Evolutionary conservation across 805 yeast species (phyloP), one percentile per base, ranked within the genome.

Genomic region (Nakazawaea sp.): DNA sequence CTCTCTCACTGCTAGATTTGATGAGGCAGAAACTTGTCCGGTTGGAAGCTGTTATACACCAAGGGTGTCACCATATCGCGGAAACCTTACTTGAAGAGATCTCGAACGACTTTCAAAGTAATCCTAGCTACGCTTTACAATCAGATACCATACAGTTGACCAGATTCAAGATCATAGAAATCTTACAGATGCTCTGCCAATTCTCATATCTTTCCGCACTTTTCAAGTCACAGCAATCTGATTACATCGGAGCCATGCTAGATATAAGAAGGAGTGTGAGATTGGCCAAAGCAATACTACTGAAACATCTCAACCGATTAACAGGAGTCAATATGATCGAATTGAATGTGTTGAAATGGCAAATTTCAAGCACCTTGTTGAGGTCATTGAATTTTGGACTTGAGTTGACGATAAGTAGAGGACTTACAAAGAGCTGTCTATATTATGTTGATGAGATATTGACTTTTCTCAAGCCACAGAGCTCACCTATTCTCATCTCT

Each of bases 361-460:
- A 52, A 18, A 52, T 72, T 2, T 52, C 68, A 0, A 41, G 40
- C 1, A 44, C 51, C 11, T 49, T 76, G 24, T 48, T 64, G 10
- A 47, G 52, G 4, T 45, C 71, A 3, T 75, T 73, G 44, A 52
- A 56, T 5, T 38, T 40, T 3, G 53, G 75, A 18, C 55, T 76
- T 17, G 52, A 60, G 3, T 47, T 61, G 1, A 61, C 66, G 36
- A 55, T 64, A 12, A 68, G 64, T 26, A 49, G 75, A 27, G 88
- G 89, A 0, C 49, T 78, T 3, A 58, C 77, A 0, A 74, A 73
- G 43, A 87, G 81, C 38, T 66, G 78, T 32, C 66, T 68, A 2
- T 76, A 65, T 49, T 81, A 69, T 53, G 44, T 67, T 3, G 59
- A 60, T 5, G 89, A 82, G 45, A 59, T 73, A 26, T 53, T 57